phyloP scores from a whole-genome alignment of 148 eudicot species.

The Suaeda aralocaspica region DNA sequence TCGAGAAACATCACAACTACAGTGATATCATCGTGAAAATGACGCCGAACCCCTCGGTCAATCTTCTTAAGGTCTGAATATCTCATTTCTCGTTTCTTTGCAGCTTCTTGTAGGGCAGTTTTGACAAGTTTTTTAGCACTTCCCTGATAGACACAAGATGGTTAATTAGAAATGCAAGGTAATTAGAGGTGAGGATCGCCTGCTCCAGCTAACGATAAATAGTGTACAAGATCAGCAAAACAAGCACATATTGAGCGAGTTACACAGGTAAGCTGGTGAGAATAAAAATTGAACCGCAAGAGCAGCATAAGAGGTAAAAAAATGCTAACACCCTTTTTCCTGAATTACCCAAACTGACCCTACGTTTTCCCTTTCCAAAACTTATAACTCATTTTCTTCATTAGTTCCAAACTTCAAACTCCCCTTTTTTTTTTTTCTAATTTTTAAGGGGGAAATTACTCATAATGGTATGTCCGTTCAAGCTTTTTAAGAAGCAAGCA shows the following conservation, averaged over 20 bases:
- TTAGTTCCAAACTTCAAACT: too few species aligned
- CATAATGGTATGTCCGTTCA: neutral
- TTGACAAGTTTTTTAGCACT: slow-evolving; percentile 73
- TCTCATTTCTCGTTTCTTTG: slow-evolving; percentile 89
- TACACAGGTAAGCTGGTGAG: too few species aligned
- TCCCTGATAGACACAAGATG: slow-evolving; percentile 47
- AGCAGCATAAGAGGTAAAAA: too few species aligned
- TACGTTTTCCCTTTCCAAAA: too few species aligned
- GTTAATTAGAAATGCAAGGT: neutral
- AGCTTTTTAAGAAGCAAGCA: neutral
- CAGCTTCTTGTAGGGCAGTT: slow-evolving; percentile 80
- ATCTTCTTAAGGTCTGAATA: slow-evolving; percentile 84
- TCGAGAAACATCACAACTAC: slow-evolving; percentile 71
- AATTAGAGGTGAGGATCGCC: neutral
- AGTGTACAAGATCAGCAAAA: too few species aligned
- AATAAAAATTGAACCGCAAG: too few species aligned
- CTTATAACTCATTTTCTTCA: too few species aligned
- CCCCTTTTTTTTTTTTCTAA: too few species aligned
- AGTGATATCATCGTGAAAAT: slow-evolving; percentile 88
- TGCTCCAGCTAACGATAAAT: too few species aligned
- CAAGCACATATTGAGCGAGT: neutral
- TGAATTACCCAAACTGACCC: too few species aligned
- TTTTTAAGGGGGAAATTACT: too few species aligned
- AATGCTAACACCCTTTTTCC: too few species aligned
- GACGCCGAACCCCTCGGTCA: slow-evolving; percentile 84